phyloP scores from a whole-genome alignment of 331 rosid species.

The Erythrophleum ivorense region DNA sequence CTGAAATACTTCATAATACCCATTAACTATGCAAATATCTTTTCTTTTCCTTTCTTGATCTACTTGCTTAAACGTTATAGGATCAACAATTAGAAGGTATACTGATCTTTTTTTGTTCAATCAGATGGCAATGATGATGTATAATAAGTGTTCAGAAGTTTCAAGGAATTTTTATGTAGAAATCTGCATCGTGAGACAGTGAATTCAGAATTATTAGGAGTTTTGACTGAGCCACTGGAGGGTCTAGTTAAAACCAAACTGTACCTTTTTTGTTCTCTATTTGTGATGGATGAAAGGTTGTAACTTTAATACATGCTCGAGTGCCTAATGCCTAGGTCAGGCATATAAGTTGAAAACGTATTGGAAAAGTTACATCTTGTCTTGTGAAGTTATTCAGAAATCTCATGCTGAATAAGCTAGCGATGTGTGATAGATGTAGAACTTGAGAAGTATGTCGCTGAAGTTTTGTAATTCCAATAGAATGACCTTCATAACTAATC shows the following conservation, averaged over 20 bases:
- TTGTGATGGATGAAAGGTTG: not conserved
- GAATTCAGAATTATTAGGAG: constrained; percentile 47
- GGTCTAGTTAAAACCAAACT: constrained; percentile 40
- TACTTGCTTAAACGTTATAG: constrained; percentile 16
- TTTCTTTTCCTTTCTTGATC: constrained; percentile 5
- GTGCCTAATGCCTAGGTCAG: not conserved
- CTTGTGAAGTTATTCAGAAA: not conserved
- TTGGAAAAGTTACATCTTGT: not conserved
- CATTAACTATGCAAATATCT: constrained; percentile 5
- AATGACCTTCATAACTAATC: not conserved
- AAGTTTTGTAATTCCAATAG: not conserved
- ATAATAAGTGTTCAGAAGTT: constrained; percentile 64
- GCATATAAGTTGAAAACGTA: not conserved
- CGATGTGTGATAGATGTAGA: constrained; percentile 14
- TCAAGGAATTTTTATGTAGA: constrained; percentile 52
- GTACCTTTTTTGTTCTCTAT: not conserved
- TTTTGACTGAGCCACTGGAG: constrained; percentile 55
- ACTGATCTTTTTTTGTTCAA: constrained; percentile 56
- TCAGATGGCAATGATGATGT: constrained; percentile 88
- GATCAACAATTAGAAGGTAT: constrained; percentile 38
- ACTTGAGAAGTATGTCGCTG: not conserved
- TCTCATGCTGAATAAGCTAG: constrained; percentile 12
- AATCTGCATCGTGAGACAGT: constrained; percentile 53
- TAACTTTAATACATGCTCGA: not conserved
- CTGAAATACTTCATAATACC: constrained; percentile 8